phyloP scores from a whole-genome alignment of 2,329 filamentous ascomycete species.

The Coleophoma cylindrospora region DNA sequence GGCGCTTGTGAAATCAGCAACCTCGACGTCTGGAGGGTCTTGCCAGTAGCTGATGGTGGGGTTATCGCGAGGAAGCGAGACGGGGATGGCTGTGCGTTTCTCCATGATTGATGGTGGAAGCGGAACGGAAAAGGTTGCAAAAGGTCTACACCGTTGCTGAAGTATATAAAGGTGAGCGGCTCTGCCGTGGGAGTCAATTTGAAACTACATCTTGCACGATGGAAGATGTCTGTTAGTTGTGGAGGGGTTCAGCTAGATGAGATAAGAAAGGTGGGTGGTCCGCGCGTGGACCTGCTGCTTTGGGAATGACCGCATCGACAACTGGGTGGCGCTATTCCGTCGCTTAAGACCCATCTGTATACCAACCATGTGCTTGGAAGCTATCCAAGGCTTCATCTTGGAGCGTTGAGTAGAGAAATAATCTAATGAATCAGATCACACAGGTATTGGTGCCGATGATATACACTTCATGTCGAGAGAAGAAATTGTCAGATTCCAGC shows the following conservation, averaged over 20 bases:
- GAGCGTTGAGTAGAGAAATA: too few species aligned
- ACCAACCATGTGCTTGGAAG: too few species aligned
- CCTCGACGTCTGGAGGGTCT: slow-evolving; percentile 21
- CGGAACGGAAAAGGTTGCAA: not conserved
- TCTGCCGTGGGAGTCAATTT: not conserved
- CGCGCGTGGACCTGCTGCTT: slow-evolving; percentile 6
- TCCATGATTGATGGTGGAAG: slow-evolving; percentile 11
- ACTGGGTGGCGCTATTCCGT: too few species aligned
- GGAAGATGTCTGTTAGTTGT: not conserved
- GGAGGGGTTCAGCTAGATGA: not conserved
- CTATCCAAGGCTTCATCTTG: too few species aligned
- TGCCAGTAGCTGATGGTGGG: slow-evolving; percentile 31
- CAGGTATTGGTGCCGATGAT: too few species aligned
- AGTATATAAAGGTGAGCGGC: not conserved
- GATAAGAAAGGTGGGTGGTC: slow-evolving; percentile 5
- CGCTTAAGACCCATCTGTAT: too few species aligned
- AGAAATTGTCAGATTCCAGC: slow-evolving; percentile 7
- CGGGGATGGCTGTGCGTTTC: slow-evolving; percentile 11
- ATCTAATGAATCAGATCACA: too few species aligned
- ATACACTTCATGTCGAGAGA: not conserved
- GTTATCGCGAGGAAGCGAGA: slow-evolving; percentile 24
- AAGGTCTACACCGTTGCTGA: not conserved
- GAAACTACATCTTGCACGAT: not conserved
- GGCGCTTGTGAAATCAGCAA: slow-evolving; percentile 24
- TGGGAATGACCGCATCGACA: slow-evolving; percentile 1